Percentiles rank a stretch among this genome's conserved stretches.
Evolutionary conservation across 495 filamentous ascomycete species (phyloP).

Genomic region (Aspergillus biplanus): DNA sequence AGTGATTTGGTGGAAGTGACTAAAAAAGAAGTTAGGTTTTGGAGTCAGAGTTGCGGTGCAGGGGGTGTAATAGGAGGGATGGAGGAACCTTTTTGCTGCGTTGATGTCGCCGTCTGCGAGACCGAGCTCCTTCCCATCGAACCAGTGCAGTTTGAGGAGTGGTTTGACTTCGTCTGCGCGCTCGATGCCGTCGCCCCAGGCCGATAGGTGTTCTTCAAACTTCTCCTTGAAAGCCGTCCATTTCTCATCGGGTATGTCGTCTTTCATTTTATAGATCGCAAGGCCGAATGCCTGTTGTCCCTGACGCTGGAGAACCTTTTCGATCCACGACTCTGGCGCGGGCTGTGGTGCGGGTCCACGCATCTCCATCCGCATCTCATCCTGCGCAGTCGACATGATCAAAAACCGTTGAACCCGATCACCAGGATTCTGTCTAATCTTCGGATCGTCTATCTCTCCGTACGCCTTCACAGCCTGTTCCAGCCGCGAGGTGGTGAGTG

Average conservation of each 20-base stretch:
- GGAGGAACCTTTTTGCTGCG: constrained; percentile 29
- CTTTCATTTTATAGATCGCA: constrained; percentile 34
- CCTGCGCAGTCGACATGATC: constrained; percentile 23
- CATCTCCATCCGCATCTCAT: constrained; percentile 21
- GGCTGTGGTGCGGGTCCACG: constrained; percentile 23
- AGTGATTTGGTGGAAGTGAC: background rate
- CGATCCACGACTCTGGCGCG: constrained; percentile 26
- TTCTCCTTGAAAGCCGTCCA: constrained; percentile 31
- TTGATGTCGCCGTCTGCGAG: constrained; percentile 32
- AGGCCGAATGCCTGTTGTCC: constrained; percentile 19
- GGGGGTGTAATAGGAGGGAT: background rate
- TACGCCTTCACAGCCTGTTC: background rate
- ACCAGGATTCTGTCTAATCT: constrained; percentile 7
- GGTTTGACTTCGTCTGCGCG: constrained; percentile 28
- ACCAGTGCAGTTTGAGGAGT: constrained; percentile 37
- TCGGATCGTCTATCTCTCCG: constrained; percentile 7
- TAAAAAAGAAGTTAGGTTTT: background rate
- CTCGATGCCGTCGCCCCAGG: constrained; percentile 33
- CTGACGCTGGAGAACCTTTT: background rate
- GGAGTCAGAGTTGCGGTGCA: too few relatives aligned
- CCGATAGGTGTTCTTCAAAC: constrained; percentile 30
- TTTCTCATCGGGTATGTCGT: constrained; percentile 28
- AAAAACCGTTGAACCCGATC: constrained; percentile 4
- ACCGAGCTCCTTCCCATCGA: constrained; percentile 33
- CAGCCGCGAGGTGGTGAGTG: background rate